Percentiles rank a stretch among this genome's conserved stretches.
phyloP scores from a whole-genome alignment of 768 basidiomycete species.

The Chlorophyllum brunneum region DNA sequence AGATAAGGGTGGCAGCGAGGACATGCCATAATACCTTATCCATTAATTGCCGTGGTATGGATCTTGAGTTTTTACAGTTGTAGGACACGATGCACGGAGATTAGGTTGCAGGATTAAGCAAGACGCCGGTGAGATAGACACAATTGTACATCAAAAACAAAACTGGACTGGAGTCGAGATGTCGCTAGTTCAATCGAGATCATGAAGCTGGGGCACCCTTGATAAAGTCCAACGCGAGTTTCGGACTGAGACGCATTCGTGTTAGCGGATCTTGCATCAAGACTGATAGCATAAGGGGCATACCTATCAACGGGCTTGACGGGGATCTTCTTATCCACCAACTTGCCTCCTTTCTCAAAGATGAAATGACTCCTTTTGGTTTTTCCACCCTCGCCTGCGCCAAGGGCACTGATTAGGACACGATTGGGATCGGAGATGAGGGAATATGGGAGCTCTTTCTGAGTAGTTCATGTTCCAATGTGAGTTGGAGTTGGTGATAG shows the following conservation, averaged over 20 bases:
- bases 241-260: constrained; percentile 5
- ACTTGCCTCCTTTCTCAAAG: constrained; percentile 87
- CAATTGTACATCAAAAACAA: not conserved
- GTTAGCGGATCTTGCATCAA: not conserved
- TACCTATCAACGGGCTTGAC: constrained; percentile 88
- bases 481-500: not conserved
- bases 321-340: constrained; percentile 79
- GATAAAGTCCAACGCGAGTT: constrained; percentile 7
- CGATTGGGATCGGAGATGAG: constrained; percentile 89
- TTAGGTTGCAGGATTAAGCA: not conserved
- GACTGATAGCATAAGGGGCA: not conserved
- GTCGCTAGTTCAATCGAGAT: not conserved
- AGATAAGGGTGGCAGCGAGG: too few species aligned
- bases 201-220: not conserved
- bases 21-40: too few species aligned
- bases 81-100: too few species aligned
- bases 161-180: not conserved
- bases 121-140: not conserved
- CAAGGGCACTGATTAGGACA: constrained; percentile 72
- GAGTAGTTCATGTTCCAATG: constrained; percentile 7
- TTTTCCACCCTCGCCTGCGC: constrained; percentile 74
- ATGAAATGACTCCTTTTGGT: constrained; percentile 93
- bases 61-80: too few species aligned
- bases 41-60: too few species aligned
- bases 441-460: constrained; percentile 85